Percentiles rank a stretch among this genome's conserved stretches.
Evolutionary conservation across 1,284 basidiomycete genomes (phyloP).

Genomic region (Ustilago loliicola): DNA sequence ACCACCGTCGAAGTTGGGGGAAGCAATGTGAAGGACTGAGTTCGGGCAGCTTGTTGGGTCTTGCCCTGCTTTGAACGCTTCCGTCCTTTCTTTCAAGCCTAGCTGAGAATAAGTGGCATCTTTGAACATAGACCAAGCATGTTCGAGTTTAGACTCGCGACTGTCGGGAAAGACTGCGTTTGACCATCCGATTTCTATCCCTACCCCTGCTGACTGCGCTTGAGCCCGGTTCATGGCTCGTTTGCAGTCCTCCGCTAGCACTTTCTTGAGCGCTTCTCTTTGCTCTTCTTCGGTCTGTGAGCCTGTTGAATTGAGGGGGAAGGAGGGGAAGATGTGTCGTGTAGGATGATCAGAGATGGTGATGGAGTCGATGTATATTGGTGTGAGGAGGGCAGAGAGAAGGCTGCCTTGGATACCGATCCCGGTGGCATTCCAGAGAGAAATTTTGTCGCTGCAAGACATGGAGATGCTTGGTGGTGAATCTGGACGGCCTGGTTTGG

Average conservation of each 20-base stretch:
- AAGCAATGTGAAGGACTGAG: constrained; percentile 23
- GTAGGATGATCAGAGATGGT: constrained; percentile 41
- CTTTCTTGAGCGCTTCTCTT: constrained; percentile 14
- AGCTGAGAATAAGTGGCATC: not conserved
- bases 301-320: constrained; percentile 3
- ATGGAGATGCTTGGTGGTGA: constrained; percentile 52
- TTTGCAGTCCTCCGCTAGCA: constrained; percentile 21
- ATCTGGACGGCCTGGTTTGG: constrained; percentile 59
- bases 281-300: not conserved
- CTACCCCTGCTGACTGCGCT: not conserved
- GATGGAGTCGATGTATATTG: constrained; percentile 34
- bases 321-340: constrained; percentile 33
- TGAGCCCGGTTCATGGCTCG: constrained; percentile 18
- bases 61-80: constrained; percentile 1
- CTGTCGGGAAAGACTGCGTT: constrained; percentile 14
- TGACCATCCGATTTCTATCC: constrained; percentile 21
- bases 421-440: constrained; percentile 42
- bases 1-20: not conserved
- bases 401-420: constrained; percentile 58
- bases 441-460: constrained; percentile 62
- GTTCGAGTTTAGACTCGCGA: constrained; percentile 20
- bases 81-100: not conserved
- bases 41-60: constrained; percentile 33
- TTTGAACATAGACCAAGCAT: constrained; percentile 21
- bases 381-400: constrained; percentile 39